phyloP scores from a whole-genome alignment of 345 rosid genomes.

The Pseudoturritis turrita region DNA sequence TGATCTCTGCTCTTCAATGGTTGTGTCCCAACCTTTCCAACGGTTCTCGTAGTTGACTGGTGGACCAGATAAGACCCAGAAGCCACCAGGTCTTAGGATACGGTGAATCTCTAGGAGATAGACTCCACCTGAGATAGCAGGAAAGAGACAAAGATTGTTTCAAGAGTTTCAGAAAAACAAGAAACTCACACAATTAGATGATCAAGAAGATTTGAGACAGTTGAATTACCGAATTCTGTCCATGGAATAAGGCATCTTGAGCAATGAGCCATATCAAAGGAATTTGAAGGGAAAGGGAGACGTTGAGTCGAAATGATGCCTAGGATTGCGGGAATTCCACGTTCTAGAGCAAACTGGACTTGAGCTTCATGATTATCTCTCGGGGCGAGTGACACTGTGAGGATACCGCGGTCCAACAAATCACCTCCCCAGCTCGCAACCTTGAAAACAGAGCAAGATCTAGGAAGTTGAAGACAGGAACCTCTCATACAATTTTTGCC shows the following conservation, averaged over 20 bases:
- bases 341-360: slow-evolving; percentile 96
- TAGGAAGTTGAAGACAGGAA: not conserved
- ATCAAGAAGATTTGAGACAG: not conserved
- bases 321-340: slow-evolving; percentile 95
- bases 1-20: slow-evolving; percentile 79
- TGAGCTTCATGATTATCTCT: slow-evolving; percentile 99
- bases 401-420: slow-evolving; percentile 78
- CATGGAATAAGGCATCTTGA: slow-evolving; percentile 99
- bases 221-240: slow-evolving; percentile 87
- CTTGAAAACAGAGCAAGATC: slow-evolving; percentile 33
- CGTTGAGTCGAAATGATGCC: slow-evolving; percentile 98
- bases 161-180: not conserved
- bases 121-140: slow-evolving; percentile 69
- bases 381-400: slow-evolving; percentile 93
- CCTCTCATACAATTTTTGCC: not conserved
- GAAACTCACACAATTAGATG: not conserved
- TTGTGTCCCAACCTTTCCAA: slow-evolving; percentile 99
- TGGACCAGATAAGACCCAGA: slow-evolving; percentile 98
- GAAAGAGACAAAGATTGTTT: not conserved
- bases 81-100: slow-evolving; percentile 96
- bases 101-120: slow-evolving; percentile 91
- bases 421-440: slow-evolving; percentile 99
- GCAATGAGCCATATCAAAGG: slow-evolving; percentile 99
- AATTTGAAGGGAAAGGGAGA: slow-evolving; percentile 91
- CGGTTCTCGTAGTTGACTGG: slow-evolving; percentile 87